Evolutionary conservation across 345 rosid species (phyloP).

Genomic region (Barbarea vulgaris): DNA sequence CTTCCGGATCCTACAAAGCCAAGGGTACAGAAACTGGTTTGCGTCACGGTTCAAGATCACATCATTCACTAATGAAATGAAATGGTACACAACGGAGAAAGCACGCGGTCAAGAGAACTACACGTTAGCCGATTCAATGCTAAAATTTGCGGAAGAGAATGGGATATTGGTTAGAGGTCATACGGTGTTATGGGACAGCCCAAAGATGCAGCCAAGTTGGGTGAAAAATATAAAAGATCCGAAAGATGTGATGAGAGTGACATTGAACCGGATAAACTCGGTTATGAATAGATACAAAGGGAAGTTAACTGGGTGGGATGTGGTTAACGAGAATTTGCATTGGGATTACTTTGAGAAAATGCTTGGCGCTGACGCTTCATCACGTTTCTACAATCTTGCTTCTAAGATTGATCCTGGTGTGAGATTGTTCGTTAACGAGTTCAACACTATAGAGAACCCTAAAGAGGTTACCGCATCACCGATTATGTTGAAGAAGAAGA

Average conservation of each 20-base stretch:
- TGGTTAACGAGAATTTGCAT: constrained; percentile 79
- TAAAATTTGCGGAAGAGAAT: constrained; percentile 49
- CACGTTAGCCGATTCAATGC: constrained; percentile 66
- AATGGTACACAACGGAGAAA: background rate
- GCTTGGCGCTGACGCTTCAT: constrained; percentile 65
- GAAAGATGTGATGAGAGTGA: constrained; percentile 47
- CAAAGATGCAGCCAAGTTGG: constrained; percentile 67
- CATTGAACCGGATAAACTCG: constrained; percentile 58
- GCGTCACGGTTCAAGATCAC: constrained; percentile 61
- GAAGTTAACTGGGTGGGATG: constrained; percentile 79
- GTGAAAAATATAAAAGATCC: constrained; percentile 51
- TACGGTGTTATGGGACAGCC: constrained; percentile 78
- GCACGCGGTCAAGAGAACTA: constrained; percentile 63
- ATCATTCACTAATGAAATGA: background rate
- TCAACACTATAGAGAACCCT: constrained; percentile 63
- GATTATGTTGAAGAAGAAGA: constrained; percentile 45
- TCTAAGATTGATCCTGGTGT: constrained; percentile 55
- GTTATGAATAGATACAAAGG: constrained; percentile 73
- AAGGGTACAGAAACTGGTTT: constrained; percentile 70
- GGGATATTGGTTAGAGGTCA: constrained; percentile 73
- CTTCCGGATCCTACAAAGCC: constrained; percentile 56
- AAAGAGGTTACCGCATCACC: constrained; percentile 44
- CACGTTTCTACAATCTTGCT: constrained; percentile 48
- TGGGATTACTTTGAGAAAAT: constrained; percentile 75
- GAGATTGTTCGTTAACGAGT: constrained; percentile 75